Base-by-base conservation (phyloP, 2,329 filamentous ascomycete species). In the Aspergillus oerlinghausenensis region DNA sequence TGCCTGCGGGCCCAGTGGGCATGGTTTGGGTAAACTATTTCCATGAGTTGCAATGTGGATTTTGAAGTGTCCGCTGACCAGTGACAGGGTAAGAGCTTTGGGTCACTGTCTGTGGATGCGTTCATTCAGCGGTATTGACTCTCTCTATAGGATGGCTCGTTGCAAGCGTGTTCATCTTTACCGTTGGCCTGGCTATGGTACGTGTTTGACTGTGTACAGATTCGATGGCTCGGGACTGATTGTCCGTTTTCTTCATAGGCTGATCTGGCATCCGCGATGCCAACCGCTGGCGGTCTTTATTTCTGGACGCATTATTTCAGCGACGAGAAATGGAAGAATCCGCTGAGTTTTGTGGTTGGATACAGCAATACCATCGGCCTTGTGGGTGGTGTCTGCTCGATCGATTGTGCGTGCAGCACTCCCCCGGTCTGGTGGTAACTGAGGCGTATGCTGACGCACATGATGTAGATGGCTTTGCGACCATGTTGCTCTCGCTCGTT, bases 281-380 rank as follows among this genome's bases (percentile, higher is more conserved):
- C 83, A 2, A 85, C 83, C 3, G 78, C 75, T 50, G 83, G 83
- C 17, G 83, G 82, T 1, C 70, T 85, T 3, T 84, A 84, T 63
- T 85, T 75, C 69, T 79, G 81, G 80, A 83, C 82, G 2, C 82
- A 85, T 60, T 82, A 82, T 67, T 84, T 84, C 67, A 78, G 80
- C 14, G 78, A 76, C 4, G 79, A 80, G 7, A 79, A 79, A 49
- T 81, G 76, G 60, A 77, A 80, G 57, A 84, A 84, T 64, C 79
- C 82, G 4, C 68, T 85, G 19, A 82, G 79, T 60, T 85, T 85
- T 62, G 68, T 85, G 23, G 82, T 85, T 17, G 82, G 83, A 38
- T 85, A 85, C 63, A 83, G 81, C 65, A 85, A 86, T 64, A 85
- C 80, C 2, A 75, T 86, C 17, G 83, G 83, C 11, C 70, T 84